Evolutionary conservation across 768 basidiomycete species (phyloP), one percentile per base, ranked within the genome.

Genomic region (Gelatoporia subvermispora): DNA sequence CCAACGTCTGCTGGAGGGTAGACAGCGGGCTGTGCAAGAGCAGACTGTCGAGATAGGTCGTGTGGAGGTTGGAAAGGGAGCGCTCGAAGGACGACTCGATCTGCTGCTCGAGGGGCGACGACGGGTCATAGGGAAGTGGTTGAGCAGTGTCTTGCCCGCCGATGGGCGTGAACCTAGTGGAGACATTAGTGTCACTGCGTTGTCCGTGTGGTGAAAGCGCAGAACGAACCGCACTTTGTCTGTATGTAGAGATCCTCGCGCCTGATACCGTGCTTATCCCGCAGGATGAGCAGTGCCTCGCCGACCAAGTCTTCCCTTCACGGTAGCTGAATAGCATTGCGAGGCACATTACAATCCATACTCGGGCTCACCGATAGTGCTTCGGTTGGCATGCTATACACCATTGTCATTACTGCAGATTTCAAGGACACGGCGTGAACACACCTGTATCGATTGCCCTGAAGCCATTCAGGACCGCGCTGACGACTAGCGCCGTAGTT

Each of bases 401-500:
- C 20, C 23, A 23, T n/a, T 8, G 9, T 21, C 21, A 38, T 41
- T 18, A 25, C n/a, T n/a, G n/a, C n/a, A n/a, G n/a, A n/a, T n/a
- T n/a, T n/a, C n/a, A n/a, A n/a, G n/a, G n/a, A n/a, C n/a, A n/a
- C n/a, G n/a, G n/a, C n/a, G n/a, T 17, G n/a, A 38, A 31, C 72
- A 52, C 64, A 75, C 88, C 88, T n/a, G 88, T 91, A 58, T 93
- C 91, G 23, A 93, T 81, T 3, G 85, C 88, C 40, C 82, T 70
- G 62, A 92, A 93, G 4, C 91, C 90, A 53, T 79, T 75, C 35
- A 84, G 65, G 47, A 92, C 78, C 9, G 91, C 91, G 47, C 71
- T 74, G 43, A 84, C 67, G 17, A 92, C 88, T 2, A 91, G 75
- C 3, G 71, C 66, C 0, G 80, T 68, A 1, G 91, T 93, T 20